Conservation (phyloP, 192 early-diverging fungal species). For the Linnemannia hyalina region DNA sequence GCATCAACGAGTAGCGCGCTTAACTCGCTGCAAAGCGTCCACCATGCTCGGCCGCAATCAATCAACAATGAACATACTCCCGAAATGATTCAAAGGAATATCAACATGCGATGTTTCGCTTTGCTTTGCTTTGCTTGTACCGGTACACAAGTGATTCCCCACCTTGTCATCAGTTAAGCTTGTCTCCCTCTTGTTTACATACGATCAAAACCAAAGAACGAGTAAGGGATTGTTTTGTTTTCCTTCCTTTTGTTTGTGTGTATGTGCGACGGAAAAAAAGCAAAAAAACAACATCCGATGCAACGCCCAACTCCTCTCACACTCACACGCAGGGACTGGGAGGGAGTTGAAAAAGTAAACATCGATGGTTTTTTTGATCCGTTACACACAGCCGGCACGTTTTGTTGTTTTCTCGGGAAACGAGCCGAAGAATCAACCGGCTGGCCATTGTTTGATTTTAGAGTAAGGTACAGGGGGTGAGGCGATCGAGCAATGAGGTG, state of each 20-base stretch:
- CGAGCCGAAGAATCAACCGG: constrained; percentile 4
- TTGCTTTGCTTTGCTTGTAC: neutral
- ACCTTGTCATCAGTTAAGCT: neutral
- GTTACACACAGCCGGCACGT: neutral
- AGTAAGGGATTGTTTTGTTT: neutral
- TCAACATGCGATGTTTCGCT: neutral
- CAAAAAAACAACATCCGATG: neutral
- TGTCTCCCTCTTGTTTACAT: neutral
- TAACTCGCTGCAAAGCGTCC: too few relatives aligned
- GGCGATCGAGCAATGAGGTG: neutral
- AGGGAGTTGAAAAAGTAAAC: neutral
- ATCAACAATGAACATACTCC: neutral
- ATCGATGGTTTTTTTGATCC: neutral
- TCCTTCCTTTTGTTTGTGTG: neutral
- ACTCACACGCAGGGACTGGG: too few relatives aligned
- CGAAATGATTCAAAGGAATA: neutral
- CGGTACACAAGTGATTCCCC: neutral
- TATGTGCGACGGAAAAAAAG: constrained; percentile 4
- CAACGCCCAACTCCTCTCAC: neutral
- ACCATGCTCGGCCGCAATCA: neutral
- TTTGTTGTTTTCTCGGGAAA: neutral
- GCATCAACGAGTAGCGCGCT: neutral
- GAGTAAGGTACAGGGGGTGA: neutral
- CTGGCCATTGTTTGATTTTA: neutral
- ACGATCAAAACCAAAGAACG: neutral